phyloP scores from a whole-genome alignment of 352 stramenopile genomes.

The Phytophthora cajani region DNA sequence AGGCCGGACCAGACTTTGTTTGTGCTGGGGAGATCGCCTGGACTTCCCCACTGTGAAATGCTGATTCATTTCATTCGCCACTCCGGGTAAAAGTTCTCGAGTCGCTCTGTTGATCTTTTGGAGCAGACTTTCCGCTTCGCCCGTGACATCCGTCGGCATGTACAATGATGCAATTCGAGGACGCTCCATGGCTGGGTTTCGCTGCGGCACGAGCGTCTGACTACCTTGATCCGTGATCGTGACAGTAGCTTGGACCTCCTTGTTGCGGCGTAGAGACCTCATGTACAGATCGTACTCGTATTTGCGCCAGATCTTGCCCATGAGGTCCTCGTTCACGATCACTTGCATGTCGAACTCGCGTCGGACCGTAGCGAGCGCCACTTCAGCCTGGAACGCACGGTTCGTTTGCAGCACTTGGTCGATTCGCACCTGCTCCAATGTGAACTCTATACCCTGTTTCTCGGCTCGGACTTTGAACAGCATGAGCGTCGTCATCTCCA shows the following conservation, averaged over 20 bases:
- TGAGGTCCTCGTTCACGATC: slow-evolving; percentile 58
- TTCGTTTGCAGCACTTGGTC: slow-evolving; percentile 56
- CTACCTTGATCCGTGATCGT: slow-evolving; percentile 35
- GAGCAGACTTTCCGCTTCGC: slow-evolving; percentile 47
- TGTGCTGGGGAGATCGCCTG: slow-evolving; percentile 25
- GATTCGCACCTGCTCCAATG: slow-evolving; percentile 47
- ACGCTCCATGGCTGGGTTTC: slow-evolving; percentile 73
- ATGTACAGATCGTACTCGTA: slow-evolving; percentile 74
- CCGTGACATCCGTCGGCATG: slow-evolving; percentile 47
- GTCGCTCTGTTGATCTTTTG: slow-evolving; percentile 69
- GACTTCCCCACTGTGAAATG: slow-evolving; percentile 18
- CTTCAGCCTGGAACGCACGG: slow-evolving; percentile 51
- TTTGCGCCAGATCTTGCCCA: slow-evolving; percentile 57
- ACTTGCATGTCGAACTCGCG: slow-evolving; percentile 61
- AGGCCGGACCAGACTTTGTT: slow-evolving; percentile 24
- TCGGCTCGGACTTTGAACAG: slow-evolving; percentile 29
- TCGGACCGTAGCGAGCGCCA: slow-evolving; percentile 45
- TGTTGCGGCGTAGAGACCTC: slow-evolving; percentile 59
- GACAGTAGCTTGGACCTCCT: slow-evolving; percentile 70
- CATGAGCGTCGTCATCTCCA: slow-evolving; percentile 42
- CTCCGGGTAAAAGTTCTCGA: slow-evolving; percentile 52
- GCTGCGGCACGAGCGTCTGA: slow-evolving; percentile 72
- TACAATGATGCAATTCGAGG: slow-evolving; percentile 51
- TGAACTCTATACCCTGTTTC: slow-evolving; percentile 29
- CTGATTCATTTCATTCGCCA: slow-evolving; percentile 44